Base-by-base conservation (phyloP, 2,329 filamentous ascomycete genomes). In the Fusarium guadeloupense region DNA sequence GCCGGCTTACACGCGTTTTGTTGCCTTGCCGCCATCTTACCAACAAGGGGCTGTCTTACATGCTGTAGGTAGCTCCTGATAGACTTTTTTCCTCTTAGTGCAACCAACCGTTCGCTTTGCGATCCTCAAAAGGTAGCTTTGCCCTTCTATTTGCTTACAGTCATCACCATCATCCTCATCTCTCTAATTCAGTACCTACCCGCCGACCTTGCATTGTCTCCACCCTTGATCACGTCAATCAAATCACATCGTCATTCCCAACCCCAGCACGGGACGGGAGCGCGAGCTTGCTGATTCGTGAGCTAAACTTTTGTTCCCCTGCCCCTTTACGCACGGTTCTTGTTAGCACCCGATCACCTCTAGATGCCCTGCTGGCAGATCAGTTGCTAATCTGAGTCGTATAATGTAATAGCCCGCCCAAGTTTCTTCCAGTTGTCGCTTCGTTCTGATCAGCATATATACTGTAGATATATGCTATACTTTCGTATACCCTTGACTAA, bases 181-280 rank as follows among this genome's bases (percentile, higher is more conserved):
- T 42, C 28, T 31, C 23, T 31, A n/a, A 31, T 31, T 7, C 14
- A 31, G 13, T 31, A 31, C 28, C 26, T 37, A 28, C 21, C 33
- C 35, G 55, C 47, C 44, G 40, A 43, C 48, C 41, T 46, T 53
- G 42, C 50, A 41, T 53, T 47, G 30, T 46, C 64, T 66, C 66
- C 54, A 63, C 67, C 48, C 28, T 12, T 54, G 45, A 46, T 69
- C 64, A 69, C 64, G 50, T 68, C 67, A 65, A 65, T 50, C 64
- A 69, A 61, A 59, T 52, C 51, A 57, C 45, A 41, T 66, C 64
- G 49, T 69, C 62, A 68, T 64, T 55, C 58, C 58, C 53, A 61
- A 39, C 50, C 64, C 60, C 58, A 54, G 54, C 59, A 60, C 59
- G 48, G 52, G 41, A 63, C 49, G 47, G 52, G 53, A 62, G 57